Base-by-base conservation (phyloP, 1,284 basidiomycete species). In the Violaceomyces palustris region DNA sequence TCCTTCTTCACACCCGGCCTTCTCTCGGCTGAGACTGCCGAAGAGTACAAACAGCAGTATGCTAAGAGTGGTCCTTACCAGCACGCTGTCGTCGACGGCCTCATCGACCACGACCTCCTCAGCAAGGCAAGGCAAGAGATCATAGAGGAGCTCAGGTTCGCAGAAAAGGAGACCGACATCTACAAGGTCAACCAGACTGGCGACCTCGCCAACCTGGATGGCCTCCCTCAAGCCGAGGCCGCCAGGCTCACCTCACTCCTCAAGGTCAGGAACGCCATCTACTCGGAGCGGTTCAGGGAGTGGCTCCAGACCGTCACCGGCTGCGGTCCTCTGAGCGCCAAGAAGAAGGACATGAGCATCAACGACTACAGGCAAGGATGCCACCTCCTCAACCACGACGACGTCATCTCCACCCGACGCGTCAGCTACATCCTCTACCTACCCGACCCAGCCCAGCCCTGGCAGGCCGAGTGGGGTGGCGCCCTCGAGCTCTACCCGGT, bases 171-270 rank as follows among this genome's bases (percentile, higher is more conserved):
- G 79, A 98, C 93, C 6, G 93, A 98, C 72, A 98, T 98, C 61
- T 98, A 97, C 82, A 93, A 91, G 82, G 87, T 98, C 64, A 88
- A 93, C 75, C 93, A 97, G 78, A 96, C 92, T 0, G 93, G 93
- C 52, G 93, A 98, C 76, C 82, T 98, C 19, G 87, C 91, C 10
- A 97, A 94, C 33, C 79, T 93, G 28, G 86, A 85, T 52, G 91
- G 83, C 64, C 84, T 98, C 41, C 42, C 65, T 0, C 52, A 42
- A 10, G 50, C 58, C 23, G 70, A 73, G 42, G 67, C 59, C 10
- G 50, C 52, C 8, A 52, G 69, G 25, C 57, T 73, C n/a, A 53
- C 61, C 29, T 42, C 44, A 25, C 48, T 73, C 6, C 82, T 88
- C 50, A 77, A 80, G 29, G 83, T 98, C 35, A 86, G 92, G 60